Base-by-base conservation (phyloP, 495 filamentous ascomycete genomes). In the Lasiosphaeris hirsuta region DNA sequence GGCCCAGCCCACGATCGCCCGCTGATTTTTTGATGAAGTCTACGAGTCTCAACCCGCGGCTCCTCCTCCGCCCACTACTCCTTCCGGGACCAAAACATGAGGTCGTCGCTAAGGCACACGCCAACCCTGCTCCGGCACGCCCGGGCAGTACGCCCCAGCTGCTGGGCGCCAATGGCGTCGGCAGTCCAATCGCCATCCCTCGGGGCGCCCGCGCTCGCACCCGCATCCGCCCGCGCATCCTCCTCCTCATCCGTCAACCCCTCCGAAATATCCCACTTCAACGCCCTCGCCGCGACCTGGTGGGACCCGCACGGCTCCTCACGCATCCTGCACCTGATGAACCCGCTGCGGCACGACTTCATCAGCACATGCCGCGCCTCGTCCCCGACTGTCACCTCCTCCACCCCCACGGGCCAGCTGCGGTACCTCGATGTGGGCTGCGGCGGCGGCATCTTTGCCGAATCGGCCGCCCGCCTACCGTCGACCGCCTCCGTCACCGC, bases 231-330 rank as follows among this genome's bases (percentile, higher is more conserved):
- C 36, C 41, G 54, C 36, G 34, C 62, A 39, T 36, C 57, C 43
- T 47, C 66, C 18, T 58, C 72, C 34, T 77, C 82, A 57, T 86
- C 88, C 63, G 88, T 97, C 72, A 92, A 92, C 68, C 82, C 86
- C 50, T 79, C 84, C 65, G 94, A 98, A 77, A 79, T 97, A 57
- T 87, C 90, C 40, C 94, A 98, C 76, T 98, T 98, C 81, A 89
- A 90, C 65, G 82, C 85, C 59, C 90, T 98, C 58, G 94, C 95
- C 66, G 89, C 86, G 63, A 86, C 85, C 64, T 98, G 94, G 94
- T 98, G 94, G 94, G 95, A 97, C 73, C 90, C 94, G 2, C 86
- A 95, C 73, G 94, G 94, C 51, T 85, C 91, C 15, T 97, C 91
- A 0, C 85, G 92, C 11, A 85, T 96, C 59, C 86, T 98, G 2